Evolutionary conservation across 148 eudicot species (phyloP).

Genomic region (Silene conica): DNA sequence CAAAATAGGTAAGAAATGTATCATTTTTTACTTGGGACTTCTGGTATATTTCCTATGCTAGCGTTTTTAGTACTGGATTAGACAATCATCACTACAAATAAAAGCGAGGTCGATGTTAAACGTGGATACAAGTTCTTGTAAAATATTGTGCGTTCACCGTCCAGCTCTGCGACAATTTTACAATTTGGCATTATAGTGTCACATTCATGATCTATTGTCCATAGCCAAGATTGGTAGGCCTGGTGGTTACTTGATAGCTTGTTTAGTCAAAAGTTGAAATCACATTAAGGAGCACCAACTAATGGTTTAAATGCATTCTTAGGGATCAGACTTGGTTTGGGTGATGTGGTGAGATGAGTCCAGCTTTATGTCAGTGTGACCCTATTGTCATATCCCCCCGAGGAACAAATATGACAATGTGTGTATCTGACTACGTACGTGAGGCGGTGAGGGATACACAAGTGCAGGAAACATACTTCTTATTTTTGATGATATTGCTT

Average conservation of each 20-base stretch:
- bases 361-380: background rate
- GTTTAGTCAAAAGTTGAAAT: background rate
- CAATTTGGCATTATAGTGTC: too few relatives aligned
- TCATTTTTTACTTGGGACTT: too few relatives aligned
- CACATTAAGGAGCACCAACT: background rate
- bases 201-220: too few relatives aligned
- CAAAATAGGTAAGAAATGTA: too few relatives aligned
- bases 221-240: too few relatives aligned
- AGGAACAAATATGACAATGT: background rate
- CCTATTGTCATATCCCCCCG: background rate
- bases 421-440: background rate
- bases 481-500: constrained; percentile 2
- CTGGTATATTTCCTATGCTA: too few relatives aligned
- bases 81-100: too few relatives aligned
- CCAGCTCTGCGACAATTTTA: too few relatives aligned
- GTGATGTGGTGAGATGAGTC: background rate
- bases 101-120: too few relatives aligned
- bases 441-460: background rate
- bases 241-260: background rate
- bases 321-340: background rate
- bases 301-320: background rate
- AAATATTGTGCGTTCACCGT: too few relatives aligned
- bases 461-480: background rate
- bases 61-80: too few relatives aligned
- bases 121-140: too few relatives aligned